Evolutionary conservation across 31 red algal genomes (phyloP), one percentile per base, ranked within the genome.

Genomic region (Odonthalia washingtoniensis): DNA sequence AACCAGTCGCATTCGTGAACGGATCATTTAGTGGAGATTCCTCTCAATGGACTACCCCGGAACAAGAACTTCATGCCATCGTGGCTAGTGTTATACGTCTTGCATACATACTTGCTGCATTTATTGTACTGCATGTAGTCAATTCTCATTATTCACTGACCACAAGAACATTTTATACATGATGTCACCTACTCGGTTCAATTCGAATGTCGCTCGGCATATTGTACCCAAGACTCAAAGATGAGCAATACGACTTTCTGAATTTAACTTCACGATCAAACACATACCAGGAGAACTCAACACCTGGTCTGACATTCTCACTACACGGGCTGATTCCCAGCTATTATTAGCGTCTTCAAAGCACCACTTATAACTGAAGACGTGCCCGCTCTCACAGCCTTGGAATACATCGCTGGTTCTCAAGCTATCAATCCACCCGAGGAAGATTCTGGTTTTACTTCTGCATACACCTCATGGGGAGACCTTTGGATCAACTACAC

Each of bases 101-200:
- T 0, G 21, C 75, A 3, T 72, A 89, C 61, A 89, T 80, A 3
- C 63, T 89, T 3, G 86, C 36, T 3, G 75, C 75, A 88, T 88
- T 2, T 35, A 34, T 38, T 34, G 72, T 34, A n/a, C n/a, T n/a
- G n/a, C 75, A 44, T 79, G 46, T 41, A 6, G 28, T 12, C 73
- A 89, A 80, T 89, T n/a, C n/a, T n/a, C n/a, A n/a, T n/a, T n/a
- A n/a, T n/a, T n/a, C n/a, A n/a, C n/a, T n/a, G 75, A 89, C 43
- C 75, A 89, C 65, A 80, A 89, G 86, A 68, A 89, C 86, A 66
- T 89, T 3, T 52, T 87, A 36, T 87, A 80, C 38, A 89, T 89
- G 61, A 28, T 86, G 5, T 75, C 82, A n/a, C 82, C 34, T 28
- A 40, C 17, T 5, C 68, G 84, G 5, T 87, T 87, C 52, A 14